Evolutionary conservation across 1,284 basidiomycete species (phyloP).

Genomic region (Ceratobasidium sp.): DNA sequence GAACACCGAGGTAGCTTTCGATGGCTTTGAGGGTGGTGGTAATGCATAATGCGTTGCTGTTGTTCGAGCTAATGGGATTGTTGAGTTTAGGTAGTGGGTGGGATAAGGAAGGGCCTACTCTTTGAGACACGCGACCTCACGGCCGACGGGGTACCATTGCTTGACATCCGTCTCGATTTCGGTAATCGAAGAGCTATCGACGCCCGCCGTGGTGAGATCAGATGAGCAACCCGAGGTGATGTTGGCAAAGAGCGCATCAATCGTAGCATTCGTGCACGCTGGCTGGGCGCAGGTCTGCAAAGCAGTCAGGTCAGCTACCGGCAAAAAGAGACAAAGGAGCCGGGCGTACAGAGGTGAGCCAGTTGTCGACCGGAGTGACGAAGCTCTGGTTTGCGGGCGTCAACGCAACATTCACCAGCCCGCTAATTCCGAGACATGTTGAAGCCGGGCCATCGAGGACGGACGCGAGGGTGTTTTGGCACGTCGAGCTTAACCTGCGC

Average conservation of each 20-base stretch:
- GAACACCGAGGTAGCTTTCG: background rate
- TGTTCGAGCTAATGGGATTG: background rate
- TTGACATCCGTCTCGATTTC: background rate
- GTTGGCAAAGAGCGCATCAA: slow-evolving; percentile 19
- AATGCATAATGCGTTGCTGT: background rate
- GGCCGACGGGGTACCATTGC: slow-evolving; percentile 25
- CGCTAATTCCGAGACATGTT: slow-evolving; percentile 11
- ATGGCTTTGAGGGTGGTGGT: slow-evolving; percentile 26
- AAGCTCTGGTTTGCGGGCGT: slow-evolving; percentile 8
- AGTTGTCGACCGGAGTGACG: slow-evolving; percentile 8
- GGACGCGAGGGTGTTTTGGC: background rate
- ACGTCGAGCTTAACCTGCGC: background rate
- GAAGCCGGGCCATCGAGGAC: slow-evolving; percentile 14
- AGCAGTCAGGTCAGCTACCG: too few species aligned
- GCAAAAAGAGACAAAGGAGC: too few species aligned
- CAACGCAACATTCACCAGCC: background rate
- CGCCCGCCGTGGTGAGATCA: background rate
- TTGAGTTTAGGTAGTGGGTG: too few species aligned
- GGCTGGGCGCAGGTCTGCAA: slow-evolving; percentile 41
- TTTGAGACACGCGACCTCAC: slow-evolving; percentile 35
- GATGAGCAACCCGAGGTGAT: slow-evolving; percentile 21
- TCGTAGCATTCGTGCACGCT: slow-evolving; percentile 33
- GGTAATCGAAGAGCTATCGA: background rate
- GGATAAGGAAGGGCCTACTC: background rate
- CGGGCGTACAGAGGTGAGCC: slow-evolving; percentile 1